These are phyloP conservation scores for Suaeda aralocaspica DNA, from an alignment of 148 eudicot species.

Conservation along the genomic window DNA sequence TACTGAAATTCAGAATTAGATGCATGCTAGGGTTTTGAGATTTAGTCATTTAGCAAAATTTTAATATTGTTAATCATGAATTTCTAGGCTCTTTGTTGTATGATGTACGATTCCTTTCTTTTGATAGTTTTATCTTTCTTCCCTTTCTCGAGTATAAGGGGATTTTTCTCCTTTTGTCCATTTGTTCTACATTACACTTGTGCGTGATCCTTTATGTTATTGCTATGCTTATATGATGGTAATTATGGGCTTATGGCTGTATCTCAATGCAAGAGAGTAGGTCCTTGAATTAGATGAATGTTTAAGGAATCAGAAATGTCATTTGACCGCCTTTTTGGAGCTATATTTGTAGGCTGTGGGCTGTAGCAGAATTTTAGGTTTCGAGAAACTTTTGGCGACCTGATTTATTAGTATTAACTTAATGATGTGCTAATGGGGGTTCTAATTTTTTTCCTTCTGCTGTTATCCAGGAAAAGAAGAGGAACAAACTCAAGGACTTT, in stretches of 20 bases:
- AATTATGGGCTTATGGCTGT: background rate
- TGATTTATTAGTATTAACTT: background rate
- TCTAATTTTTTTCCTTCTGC: constrained; percentile 12
- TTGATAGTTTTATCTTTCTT: background rate
- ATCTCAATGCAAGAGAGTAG: background rate
- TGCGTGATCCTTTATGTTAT: background rate
- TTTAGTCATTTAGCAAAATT: background rate
- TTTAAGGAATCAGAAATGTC: background rate
- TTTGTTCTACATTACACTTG: background rate
- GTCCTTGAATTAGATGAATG: background rate
- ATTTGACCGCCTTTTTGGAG: background rate
- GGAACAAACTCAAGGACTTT: constrained; percentile 80
- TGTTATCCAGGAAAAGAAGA: constrained; percentile 69
- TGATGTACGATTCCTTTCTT: background rate
- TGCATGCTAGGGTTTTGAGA: background rate
- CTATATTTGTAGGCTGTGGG: background rate
- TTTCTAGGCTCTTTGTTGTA: background rate
- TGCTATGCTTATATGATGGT: background rate
- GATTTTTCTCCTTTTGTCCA: background rate
- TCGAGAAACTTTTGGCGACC: background rate
- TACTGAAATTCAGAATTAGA: background rate
- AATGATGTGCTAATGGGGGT: constrained; percentile 11
- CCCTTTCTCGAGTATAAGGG: background rate
- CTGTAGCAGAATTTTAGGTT: background rate
- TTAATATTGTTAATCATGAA: background rate